A percentile compares a stretch with the other conserved stretches of the same genome.
Conservation (phyloP, 805 yeast genomes). For the Yamadazyma paraphyllophila region DNA sequence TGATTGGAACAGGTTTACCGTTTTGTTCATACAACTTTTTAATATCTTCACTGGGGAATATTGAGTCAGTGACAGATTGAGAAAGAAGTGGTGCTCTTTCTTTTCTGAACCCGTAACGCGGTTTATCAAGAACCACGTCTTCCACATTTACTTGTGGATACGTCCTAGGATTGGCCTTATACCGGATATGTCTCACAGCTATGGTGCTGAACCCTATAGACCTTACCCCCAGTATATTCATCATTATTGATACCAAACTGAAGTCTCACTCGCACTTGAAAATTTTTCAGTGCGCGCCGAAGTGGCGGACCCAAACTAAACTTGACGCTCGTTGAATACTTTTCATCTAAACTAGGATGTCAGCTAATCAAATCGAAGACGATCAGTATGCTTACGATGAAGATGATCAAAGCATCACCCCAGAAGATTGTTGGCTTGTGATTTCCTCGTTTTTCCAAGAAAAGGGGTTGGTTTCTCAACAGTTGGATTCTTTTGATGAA, state of each 20-base stretch:
- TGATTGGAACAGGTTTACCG: slow-evolving; percentile 44
- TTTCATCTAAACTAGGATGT: slow-evolving; percentile 8
- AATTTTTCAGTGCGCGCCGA: slow-evolving; percentile 2
- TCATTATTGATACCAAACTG: no score
- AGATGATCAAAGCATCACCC: slow-evolving; percentile 66
- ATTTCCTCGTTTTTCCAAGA: slow-evolving; percentile 94
- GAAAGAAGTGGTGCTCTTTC: slow-evolving; percentile 38
- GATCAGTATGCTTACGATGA: slow-evolving; percentile 76
- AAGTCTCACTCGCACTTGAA: not conserved
- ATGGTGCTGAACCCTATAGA: not conserved
- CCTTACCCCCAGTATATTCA: not conserved
- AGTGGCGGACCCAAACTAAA: slow-evolving; percentile 3
- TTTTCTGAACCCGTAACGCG: slow-evolving; percentile 39
- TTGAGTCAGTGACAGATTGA: slow-evolving; percentile 38
- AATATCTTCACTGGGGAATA: slow-evolving; percentile 39
- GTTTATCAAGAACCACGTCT: slow-evolving; percentile 38
- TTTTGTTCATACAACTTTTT: slow-evolving; percentile 31
- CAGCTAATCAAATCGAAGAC: slow-evolving; percentile 19
- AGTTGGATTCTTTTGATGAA: slow-evolving; percentile 96
- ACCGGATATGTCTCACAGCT: slow-evolving; percentile 20
- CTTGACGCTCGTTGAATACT: slow-evolving; percentile 7
- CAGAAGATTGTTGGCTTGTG: slow-evolving; percentile 99
- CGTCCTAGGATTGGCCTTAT: slow-evolving; percentile 27
- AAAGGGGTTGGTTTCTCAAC: slow-evolving; percentile 96
- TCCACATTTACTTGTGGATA: slow-evolving; percentile 41